Percentiles rank a stretch among this genome's conserved stretches.
Evolutionary conservation across 768 basidiomycete genomes (phyloP).

Genomic region (Solioccasus polychromus): DNA sequence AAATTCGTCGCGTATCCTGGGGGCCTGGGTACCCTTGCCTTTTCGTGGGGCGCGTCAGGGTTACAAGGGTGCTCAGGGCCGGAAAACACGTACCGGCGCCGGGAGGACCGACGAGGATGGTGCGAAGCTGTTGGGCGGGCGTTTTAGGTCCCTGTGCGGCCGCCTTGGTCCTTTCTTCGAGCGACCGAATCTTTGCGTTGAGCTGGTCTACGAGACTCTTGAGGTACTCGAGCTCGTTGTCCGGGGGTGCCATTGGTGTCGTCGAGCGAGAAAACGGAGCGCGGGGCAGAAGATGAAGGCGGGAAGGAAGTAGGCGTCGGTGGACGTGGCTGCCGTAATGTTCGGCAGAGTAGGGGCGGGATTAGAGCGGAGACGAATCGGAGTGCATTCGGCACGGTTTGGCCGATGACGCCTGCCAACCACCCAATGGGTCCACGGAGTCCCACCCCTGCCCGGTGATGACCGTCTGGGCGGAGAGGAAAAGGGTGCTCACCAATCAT

Average conservation of each 20-base stretch:
- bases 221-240: slow-evolving; percentile 90
- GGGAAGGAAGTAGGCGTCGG: background rate
- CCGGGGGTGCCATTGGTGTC: slow-evolving; percentile 47
- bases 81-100: slow-evolving; percentile 74
- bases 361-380: slow-evolving; percentile 25
- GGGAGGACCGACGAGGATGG: slow-evolving; percentile 94
- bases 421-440: too few species aligned
- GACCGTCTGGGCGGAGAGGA: background rate
- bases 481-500: background rate
- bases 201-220: slow-evolving; percentile 89
- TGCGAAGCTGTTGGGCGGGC: slow-evolving; percentile 77
- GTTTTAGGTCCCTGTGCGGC: slow-evolving; percentile 43
- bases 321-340: slow-evolving; percentile 4
- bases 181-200: slow-evolving; percentile 78
- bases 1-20: slow-evolving; percentile 86
- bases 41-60: slow-evolving; percentile 3
- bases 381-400: slow-evolving; percentile 7
- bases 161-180: slow-evolving; percentile 70
- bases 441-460: too few species aligned
- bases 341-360: slow-evolving; percentile 5
- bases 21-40: slow-evolving; percentile 99
- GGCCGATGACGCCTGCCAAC: background rate
- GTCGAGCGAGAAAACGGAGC: background rate
- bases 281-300: background rate
- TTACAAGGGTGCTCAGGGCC: background rate